Conservation (phyloP, 306 rosid genomes). For the Begonia masoniana region DNA sequence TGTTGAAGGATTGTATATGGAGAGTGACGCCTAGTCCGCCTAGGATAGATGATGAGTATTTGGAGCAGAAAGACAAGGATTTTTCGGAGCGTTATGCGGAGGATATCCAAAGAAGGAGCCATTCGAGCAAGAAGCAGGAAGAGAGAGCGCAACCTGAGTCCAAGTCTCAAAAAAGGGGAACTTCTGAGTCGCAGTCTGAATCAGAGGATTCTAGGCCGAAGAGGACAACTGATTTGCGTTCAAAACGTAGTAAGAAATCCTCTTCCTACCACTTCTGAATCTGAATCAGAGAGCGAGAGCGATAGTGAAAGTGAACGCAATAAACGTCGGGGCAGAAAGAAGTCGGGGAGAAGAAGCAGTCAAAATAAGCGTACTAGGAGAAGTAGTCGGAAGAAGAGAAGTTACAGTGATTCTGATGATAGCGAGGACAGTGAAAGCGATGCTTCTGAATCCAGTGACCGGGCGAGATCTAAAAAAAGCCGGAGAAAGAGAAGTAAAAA, state of each 20-base stretch:
- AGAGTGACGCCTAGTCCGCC: slow-evolving; percentile 80
- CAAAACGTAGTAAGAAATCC: slow-evolving; percentile 23
- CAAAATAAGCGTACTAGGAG: slow-evolving; percentile 13
- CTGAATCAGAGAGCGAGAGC: slow-evolving; percentile 19
- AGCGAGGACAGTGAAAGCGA: slow-evolving; percentile 14
- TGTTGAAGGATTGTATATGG: slow-evolving; percentile 64
- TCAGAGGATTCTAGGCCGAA: slow-evolving; percentile 28
- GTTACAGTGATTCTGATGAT: slow-evolving; percentile 35
- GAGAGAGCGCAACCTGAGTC: slow-evolving; percentile 13
- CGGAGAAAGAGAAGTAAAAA: no score
- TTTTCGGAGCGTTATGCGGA: slow-evolving; percentile 21
- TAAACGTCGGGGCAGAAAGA: slow-evolving; percentile 34
- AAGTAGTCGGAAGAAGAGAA: slow-evolving; percentile 27
- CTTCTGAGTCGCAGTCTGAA: slow-evolving; percentile 23
- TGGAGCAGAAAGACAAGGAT: slow-evolving; percentile 39
- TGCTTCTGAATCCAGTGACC: no score
- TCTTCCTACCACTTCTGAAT: slow-evolving; percentile 26
- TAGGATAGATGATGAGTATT: slow-evolving; percentile 38
- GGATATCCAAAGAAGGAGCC: slow-evolving; percentile 10
- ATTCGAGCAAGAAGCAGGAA: slow-evolving; percentile 15
- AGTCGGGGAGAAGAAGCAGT: slow-evolving; percentile 17
- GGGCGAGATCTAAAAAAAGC: no score
- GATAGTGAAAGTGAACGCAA: slow-evolving; percentile 33
- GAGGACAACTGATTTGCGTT: slow-evolving; percentile 22
- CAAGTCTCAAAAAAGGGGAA: slow-evolving; percentile 12